These are phyloP conservation scores for Cladosporium sp. DNA, from an alignment of 2,329 filamentous ascomycete genomes.

Conservation along the genomic window DNA sequence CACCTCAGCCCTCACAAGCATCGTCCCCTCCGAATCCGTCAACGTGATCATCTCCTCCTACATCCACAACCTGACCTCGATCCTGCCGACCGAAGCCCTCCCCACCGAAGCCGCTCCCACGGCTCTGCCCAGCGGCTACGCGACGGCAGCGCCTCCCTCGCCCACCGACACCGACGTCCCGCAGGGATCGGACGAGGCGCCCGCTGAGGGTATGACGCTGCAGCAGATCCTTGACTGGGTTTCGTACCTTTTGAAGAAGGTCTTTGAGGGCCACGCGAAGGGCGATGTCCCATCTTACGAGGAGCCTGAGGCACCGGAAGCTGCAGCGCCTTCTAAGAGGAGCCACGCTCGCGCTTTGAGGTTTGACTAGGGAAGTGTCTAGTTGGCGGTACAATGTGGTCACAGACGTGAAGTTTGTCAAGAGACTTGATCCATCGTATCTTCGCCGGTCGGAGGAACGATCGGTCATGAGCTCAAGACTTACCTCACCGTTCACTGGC, in stretches of 20 bases:
- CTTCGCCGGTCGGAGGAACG: too few species aligned
- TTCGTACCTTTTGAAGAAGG: slow-evolving; percentile 15
- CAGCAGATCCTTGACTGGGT: slow-evolving; percentile 23
- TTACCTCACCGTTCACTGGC: too few species aligned
- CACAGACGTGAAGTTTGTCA: too few species aligned
- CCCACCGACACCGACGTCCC: slow-evolving; percentile 10
- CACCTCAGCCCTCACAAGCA: slow-evolving; percentile 14
- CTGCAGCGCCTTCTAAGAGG: slow-evolving; percentile 10
- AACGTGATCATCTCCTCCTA: slow-evolving; percentile 17
- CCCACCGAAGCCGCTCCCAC: slow-evolving; percentile 17
- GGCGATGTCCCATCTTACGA: not conserved
- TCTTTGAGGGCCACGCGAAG: slow-evolving; percentile 4
- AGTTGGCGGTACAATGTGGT: too few species aligned
- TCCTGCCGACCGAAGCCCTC: slow-evolving; percentile 17
- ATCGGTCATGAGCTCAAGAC: too few species aligned
- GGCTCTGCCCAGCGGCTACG: slow-evolving; percentile 16
- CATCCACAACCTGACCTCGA: slow-evolving; percentile 19
- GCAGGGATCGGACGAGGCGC: not conserved
- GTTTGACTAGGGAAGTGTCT: not conserved
- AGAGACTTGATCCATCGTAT: too few species aligned
- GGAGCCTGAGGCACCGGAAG: not conserved
- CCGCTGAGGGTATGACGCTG: slow-evolving; percentile 17
- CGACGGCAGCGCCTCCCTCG: slow-evolving; percentile 8
- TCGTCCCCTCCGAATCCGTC: slow-evolving; percentile 19
- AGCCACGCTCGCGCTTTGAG: slow-evolving; percentile 8